Evolutionary conservation across 257 asterid genomes (phyloP).

Genomic region (Fraxinus quadrangulata): DNA sequence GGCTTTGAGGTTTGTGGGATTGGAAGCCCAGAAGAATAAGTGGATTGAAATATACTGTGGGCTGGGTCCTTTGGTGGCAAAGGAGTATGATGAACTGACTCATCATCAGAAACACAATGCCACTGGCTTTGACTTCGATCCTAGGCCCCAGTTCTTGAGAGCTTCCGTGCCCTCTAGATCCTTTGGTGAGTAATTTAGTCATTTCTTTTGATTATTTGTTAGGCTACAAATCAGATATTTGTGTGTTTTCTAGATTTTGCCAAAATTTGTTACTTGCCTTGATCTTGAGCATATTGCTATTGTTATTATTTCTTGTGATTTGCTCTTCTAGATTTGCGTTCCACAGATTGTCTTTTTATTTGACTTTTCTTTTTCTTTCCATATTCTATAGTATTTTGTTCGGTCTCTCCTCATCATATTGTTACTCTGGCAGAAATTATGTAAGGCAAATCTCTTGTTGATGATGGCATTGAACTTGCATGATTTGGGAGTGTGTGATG

Average conservation of each 20-base stretch:
- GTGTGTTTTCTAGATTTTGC: neutral
- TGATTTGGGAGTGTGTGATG: neutral
- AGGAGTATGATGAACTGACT: conserved; percentile 41
- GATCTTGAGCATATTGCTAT: neutral
- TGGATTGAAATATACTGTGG: conserved; percentile 52
- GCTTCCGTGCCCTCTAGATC: neutral
- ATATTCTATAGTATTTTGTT: neutral
- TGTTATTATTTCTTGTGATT: neutral
- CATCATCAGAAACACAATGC: conserved; percentile 5
- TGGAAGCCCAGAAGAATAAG: conserved; percentile 43
- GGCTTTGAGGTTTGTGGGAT: conserved; percentile 38
- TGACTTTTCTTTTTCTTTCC: neutral
- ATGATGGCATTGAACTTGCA: neutral
- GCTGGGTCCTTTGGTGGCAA: conserved; percentile 30
- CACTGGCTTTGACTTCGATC: conserved; percentile 18
- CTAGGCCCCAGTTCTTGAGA: conserved; percentile 24
- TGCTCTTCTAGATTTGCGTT: neutral
- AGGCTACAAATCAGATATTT: neutral
- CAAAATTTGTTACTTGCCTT: neutral
- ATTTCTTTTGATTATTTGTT: neutral
- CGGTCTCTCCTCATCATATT: neutral
- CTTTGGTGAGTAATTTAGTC: neutral
- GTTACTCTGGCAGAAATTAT: neutral
- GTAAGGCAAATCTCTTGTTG: neutral
- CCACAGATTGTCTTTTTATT: neutral